phyloP scores from a whole-genome alignment of 768 basidiomycete species.

The Tricholoma matsutake region DNA sequence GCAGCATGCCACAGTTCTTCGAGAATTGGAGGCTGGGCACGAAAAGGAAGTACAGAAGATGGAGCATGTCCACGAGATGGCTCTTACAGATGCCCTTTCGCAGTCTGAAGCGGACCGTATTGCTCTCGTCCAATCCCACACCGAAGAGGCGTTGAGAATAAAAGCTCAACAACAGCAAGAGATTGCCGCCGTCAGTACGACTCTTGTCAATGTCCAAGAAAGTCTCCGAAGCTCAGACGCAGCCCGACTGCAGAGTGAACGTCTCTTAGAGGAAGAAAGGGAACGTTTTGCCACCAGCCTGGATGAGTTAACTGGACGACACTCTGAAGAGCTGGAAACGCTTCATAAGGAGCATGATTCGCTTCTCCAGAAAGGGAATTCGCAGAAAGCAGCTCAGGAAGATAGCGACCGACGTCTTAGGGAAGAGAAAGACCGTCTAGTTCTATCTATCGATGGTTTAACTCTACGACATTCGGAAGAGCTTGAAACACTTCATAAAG shows the following conservation, averaged over 20 bases:
- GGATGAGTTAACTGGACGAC: conserved; percentile 47
- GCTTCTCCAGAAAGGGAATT: conserved; percentile 57
- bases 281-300: conserved; percentile 41
- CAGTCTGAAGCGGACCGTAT: conserved; percentile 26
- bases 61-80: conserved; percentile 43
- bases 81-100: conserved; percentile 29
- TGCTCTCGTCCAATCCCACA: conserved; percentile 34
- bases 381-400: conserved; percentile 50
- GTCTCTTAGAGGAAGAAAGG: conserved; percentile 44
- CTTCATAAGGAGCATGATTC: conserved; percentile 47
- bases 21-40: conserved; percentile 55
- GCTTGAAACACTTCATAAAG: conserved; percentile 41
- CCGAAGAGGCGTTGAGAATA: conserved; percentile 33
- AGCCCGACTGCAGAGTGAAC: conserved; percentile 30
- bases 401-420: conserved; percentile 39
- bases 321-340: conserved; percentile 45
- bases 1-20: conserved; percentile 52
- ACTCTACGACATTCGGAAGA: conserved; percentile 47
- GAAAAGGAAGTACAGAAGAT: conserved; percentile 51
- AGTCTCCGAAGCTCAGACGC: conserved; percentile 36
- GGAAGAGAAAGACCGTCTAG: conserved; percentile 47
- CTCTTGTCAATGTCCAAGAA: conserved; percentile 36
- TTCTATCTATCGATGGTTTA: conserved; percentile 44
- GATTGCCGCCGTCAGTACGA: conserved; percentile 37
- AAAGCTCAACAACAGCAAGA: conserved; percentile 48